Evolutionary conservation across 305 asterid species (phyloP).

Genomic region (Stenogyne calaminthoides): DNA sequence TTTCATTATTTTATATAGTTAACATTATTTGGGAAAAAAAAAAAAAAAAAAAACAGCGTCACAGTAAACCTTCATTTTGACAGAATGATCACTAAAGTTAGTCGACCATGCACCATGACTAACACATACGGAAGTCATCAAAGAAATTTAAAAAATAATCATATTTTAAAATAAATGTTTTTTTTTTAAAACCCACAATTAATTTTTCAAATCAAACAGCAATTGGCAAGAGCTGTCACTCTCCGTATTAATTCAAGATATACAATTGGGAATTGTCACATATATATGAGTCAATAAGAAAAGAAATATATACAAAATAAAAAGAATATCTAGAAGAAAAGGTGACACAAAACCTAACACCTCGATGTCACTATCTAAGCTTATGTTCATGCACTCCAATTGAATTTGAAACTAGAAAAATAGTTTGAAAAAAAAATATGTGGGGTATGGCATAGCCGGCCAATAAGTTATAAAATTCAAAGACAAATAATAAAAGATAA

Average conservation of each 20-base stretch:
- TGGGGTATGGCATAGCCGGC: conserved; percentile 49
- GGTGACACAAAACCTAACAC: conserved; percentile 33
- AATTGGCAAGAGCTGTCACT: conserved; percentile 26
- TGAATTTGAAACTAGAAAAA: conserved; percentile 27
- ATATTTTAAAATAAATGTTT: neutral
- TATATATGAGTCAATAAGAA: neutral
- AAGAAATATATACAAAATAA: neutral
- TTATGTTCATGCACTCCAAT: conserved; percentile 26
- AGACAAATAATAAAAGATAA: conserved; percentile 42
- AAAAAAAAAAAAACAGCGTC: too few species aligned
- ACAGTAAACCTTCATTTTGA: too few species aligned
- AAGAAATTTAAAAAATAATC: neutral
- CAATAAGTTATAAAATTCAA: conserved; percentile 44
- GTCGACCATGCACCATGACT: neutral
- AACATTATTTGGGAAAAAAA: too few species aligned
- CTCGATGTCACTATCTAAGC: conserved; percentile 38
- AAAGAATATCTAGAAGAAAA: conserved; percentile 1
- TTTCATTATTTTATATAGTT: too few species aligned
- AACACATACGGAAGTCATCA: neutral
- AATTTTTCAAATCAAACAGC: conserved; percentile 26
- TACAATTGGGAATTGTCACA: conserved; percentile 22
- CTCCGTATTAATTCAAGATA: conserved; percentile 12
- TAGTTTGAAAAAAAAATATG: conserved; percentile 16
- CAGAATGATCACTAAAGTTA: neutral
- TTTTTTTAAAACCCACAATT: neutral